phyloP scores from a whole-genome alignment of 345 rosid genomes.

The Syzygium aromaticum region DNA sequence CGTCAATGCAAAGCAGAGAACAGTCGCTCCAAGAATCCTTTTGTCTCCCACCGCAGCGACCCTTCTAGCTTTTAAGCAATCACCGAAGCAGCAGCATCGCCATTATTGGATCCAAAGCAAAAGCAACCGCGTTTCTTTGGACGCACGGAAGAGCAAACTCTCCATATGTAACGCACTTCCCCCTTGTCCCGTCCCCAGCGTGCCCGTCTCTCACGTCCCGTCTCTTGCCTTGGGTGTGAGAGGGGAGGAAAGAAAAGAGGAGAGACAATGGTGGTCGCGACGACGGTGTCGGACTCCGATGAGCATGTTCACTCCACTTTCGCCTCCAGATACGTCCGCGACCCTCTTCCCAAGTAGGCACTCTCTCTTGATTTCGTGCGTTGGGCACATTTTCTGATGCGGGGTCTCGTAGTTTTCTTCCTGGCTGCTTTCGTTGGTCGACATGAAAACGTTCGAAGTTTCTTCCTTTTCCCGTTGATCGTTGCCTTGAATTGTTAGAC shows the following conservation, averaged over 20 bases:
- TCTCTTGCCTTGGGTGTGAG: not conserved
- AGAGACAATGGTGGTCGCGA: constrained; percentile 23
- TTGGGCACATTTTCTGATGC: not conserved
- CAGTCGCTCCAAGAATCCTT: not conserved
- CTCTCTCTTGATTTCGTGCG: not conserved
- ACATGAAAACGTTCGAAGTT: not conserved
- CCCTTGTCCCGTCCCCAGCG: not conserved
- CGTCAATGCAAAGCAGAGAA: not conserved
- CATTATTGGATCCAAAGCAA: not conserved
- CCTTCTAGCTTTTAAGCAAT: not conserved
- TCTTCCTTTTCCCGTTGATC: not conserved
- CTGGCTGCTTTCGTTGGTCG: not conserved
- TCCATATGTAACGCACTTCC: not conserved
- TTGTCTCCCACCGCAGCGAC: not conserved
- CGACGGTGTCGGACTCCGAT: constrained; percentile 14
- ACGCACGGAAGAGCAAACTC: not conserved
- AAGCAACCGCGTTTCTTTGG: not conserved
- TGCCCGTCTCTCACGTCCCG: not conserved
- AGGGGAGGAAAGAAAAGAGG: not conserved
- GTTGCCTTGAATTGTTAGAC: not conserved
- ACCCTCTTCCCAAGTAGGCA: constrained; percentile 22
- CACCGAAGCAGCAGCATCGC: not conserved
- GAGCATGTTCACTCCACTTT: constrained; percentile 32
- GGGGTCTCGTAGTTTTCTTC: not conserved
- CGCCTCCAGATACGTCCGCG: constrained; percentile 33